Conservation (phyloP, 192 early-diverging fungal genomes). For the Allomyces arbusculus region DNA sequence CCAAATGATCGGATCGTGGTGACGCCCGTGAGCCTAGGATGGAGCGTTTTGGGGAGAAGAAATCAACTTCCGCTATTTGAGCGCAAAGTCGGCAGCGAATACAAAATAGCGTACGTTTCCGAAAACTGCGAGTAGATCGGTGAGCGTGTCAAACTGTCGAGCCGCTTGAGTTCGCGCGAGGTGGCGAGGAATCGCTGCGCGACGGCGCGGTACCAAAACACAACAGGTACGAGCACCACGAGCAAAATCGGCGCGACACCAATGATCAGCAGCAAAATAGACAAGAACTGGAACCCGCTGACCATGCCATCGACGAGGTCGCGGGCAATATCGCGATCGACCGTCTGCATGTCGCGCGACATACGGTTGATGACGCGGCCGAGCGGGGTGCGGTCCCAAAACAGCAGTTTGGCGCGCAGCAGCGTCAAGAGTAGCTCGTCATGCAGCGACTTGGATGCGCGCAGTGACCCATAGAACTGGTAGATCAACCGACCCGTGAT, state of each 20-base stretch:
- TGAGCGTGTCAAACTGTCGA: slow-evolving; percentile 18
- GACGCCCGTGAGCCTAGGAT: slow-evolving; percentile 20
- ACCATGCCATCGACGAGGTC: slow-evolving; percentile 24
- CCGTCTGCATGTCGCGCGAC: slow-evolving; percentile 64
- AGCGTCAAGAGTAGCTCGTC: slow-evolving; percentile 27
- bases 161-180: slow-evolving; percentile 26
- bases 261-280: slow-evolving; percentile 40
- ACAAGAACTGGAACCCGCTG: slow-evolving; percentile 24
- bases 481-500: slow-evolving; percentile 16
- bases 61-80: too few species aligned
- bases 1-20: slow-evolving; percentile 32
- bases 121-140: slow-evolving; percentile 17
- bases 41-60: neutral
- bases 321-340: slow-evolving; percentile 44
- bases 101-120: slow-evolving; percentile 12
- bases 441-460: slow-evolving; percentile 37
- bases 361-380: slow-evolving; percentile 81
- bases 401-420: slow-evolving; percentile 50
- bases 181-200: slow-evolving; percentile 13
- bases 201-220: slow-evolving; percentile 30
- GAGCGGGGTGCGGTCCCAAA: slow-evolving; percentile 85
- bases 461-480: slow-evolving; percentile 23
- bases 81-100: too few species aligned
- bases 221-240: slow-evolving; percentile 34
- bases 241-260: slow-evolving; percentile 54